phyloP scores from a whole-genome alignment of 1,139 yeast genomes.

The Nematodospora anomalae region DNA sequence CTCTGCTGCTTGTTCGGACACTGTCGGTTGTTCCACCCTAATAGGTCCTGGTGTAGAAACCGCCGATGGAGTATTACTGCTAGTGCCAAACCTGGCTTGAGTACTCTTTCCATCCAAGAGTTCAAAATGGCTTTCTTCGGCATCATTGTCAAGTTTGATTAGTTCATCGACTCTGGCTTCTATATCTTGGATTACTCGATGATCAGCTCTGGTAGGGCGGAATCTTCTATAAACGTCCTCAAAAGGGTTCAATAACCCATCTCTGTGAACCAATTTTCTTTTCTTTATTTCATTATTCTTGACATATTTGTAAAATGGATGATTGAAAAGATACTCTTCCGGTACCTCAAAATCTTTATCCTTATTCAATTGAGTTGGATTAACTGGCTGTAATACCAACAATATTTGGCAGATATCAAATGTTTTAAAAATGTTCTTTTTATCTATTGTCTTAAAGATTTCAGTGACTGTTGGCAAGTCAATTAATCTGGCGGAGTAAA shows the following conservation, averaged over 20 bases:
- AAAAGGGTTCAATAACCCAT: conserved; percentile 83
- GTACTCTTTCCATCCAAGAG: conserved; percentile 55
- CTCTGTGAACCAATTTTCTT: conserved; percentile 54
- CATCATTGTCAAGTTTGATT: conserved; percentile 74
- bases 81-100: conserved; percentile 18
- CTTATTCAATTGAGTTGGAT: conserved; percentile 40
- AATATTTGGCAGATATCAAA: conserved; percentile 86
- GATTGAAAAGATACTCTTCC: conserved; percentile 38
- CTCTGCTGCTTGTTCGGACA: conserved; percentile 39
- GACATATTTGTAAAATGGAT: conserved; percentile 46
- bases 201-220: conserved; percentile 51
- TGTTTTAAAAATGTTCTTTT: conserved; percentile 84
- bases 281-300: conserved; percentile 43
- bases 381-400: conserved; percentile 65
- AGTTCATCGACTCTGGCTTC: conserved; percentile 80
- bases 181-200: conserved; percentile 59
- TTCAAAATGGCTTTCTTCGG: conserved; percentile 80
- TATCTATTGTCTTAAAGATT: conserved; percentile 84
- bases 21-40: conserved; percentile 17
- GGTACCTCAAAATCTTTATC: conserved; percentile 45
- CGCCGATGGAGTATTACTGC: conserved; percentile 26
- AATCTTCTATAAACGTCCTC: conserved; percentile 47
- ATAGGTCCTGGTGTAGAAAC: conserved; percentile 20
- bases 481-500: conserved; percentile 83
- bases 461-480: conserved; percentile 90